These are phyloP conservation scores for Gossypium davidsonii DNA, from an alignment of 441 rosid species.

Conservation along the genomic window DNA sequence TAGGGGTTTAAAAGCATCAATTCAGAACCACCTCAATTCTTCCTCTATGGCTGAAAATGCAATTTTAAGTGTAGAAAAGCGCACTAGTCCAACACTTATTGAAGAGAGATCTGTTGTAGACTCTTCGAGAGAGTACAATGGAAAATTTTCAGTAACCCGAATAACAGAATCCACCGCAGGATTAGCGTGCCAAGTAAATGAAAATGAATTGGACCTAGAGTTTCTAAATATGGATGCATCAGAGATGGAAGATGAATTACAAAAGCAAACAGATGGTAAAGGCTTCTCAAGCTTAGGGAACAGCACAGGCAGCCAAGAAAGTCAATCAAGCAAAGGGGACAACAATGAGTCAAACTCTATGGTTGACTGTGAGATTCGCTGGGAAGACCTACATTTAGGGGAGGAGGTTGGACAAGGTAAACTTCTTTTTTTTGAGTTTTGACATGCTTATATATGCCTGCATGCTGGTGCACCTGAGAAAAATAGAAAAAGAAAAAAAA, in stretches of 20 bases:
- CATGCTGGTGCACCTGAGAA: neutral
- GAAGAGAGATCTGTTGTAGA: constrained; percentile 24
- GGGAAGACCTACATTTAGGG: constrained; percentile 66
- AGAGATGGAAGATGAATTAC: constrained; percentile 37
- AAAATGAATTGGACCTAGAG: constrained; percentile 34
- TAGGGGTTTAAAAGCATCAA: constrained; percentile 25
- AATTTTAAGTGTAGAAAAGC: constrained; percentile 19
- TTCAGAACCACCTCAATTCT: constrained; percentile 15
- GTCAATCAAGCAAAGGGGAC: constrained; percentile 40
- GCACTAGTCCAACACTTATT: constrained; percentile 17
- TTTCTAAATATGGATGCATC: constrained; percentile 21
- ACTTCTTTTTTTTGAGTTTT: constrained; percentile 8
- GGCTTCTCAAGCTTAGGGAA: constrained; percentile 30
- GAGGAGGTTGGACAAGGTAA: constrained; percentile 84
- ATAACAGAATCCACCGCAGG: constrained; percentile 23
- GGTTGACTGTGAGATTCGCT: constrained; percentile 51
- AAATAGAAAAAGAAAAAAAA: neutral
- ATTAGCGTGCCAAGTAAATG: constrained; percentile 23
- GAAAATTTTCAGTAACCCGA: constrained; percentile 19
- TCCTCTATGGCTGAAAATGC: constrained; percentile 18
- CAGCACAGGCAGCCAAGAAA: constrained; percentile 34
- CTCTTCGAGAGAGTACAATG: constrained; percentile 26
- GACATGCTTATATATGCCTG: constrained; percentile 6
- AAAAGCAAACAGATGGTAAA: constrained; percentile 26
- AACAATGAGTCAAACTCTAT: constrained; percentile 27